Evolutionary conservation across 2,329 filamentous ascomycete species (phyloP).

Genomic region (Alternaria brassicae): DNA sequence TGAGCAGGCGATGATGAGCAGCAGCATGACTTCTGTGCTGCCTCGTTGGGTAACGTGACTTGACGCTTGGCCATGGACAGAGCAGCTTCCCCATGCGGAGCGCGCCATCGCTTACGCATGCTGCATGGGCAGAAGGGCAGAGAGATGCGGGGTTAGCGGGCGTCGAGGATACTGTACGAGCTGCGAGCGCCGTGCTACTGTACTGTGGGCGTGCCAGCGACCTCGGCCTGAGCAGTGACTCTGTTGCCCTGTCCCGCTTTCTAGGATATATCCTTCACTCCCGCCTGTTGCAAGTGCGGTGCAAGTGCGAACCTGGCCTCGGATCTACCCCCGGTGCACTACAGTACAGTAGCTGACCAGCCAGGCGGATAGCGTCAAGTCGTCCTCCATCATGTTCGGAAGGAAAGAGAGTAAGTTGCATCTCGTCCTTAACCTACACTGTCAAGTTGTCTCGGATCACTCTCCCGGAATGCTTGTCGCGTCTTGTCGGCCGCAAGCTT

Average conservation of each 20-base stretch:
- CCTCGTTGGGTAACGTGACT: conserved; percentile 9
- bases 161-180: background rate
- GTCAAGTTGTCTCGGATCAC: conserved; percentile 16
- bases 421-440: conserved; percentile 4
- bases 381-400: conserved; percentile 36
- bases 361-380: conserved; percentile 3
- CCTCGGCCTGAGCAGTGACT: conserved; percentile 22
- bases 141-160: conserved; percentile 34
- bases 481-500: conserved; percentile 9
- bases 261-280: conserved; percentile 6
- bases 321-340: conserved; percentile 8
- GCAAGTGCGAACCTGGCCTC: conserved; percentile 5
- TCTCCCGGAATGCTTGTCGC: conserved; percentile 3
- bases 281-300: background rate
- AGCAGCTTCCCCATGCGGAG: conserved; percentile 25
- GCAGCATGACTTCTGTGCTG: background rate
- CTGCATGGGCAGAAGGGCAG: conserved; percentile 6
- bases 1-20: background rate
- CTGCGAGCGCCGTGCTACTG: no score
- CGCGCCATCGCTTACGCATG: conserved; percentile 8
- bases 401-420: conserved; percentile 43
- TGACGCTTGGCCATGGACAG: conserved; percentile 15
- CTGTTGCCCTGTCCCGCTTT: background rate
- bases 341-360: conserved; percentile 1
- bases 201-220: no score